These are phyloP conservation scores for Colletotrichum magnum DNA, from an alignment of 2,329 filamentous ascomycete genomes.

Conservation along the genomic window DNA sequence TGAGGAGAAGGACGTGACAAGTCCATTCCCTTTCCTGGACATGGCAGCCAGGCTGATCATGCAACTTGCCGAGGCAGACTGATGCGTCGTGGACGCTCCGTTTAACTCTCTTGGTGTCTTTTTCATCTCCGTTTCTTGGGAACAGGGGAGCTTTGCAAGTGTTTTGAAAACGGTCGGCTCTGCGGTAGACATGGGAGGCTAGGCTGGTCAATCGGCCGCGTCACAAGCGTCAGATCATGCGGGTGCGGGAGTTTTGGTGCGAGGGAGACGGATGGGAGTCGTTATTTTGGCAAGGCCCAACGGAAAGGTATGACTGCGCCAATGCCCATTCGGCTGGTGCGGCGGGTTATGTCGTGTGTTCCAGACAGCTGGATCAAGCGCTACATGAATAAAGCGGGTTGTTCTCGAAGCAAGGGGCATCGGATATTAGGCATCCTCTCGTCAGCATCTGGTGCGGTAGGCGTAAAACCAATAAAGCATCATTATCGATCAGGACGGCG, in stretches of 20 bases:
- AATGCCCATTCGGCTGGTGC: constrained; percentile 10
- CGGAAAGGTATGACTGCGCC: constrained; percentile 7
- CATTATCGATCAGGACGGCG: constrained; percentile 16
- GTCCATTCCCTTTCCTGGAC: constrained; percentile 95
- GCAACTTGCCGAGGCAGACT: constrained; percentile 88
- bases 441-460: constrained; percentile 18
- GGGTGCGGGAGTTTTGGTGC: constrained; percentile 35
- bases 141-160: constrained; percentile 16
- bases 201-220: constrained; percentile 20
- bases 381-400: constrained; percentile 10
- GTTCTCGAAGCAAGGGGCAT: constrained; percentile 21
- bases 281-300: constrained; percentile 15
- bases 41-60: constrained; percentile 93
- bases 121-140: constrained; percentile 24
- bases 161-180: constrained; percentile 33
- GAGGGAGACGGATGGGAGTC: constrained; percentile 21
- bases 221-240: constrained; percentile 32
- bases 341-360: constrained; percentile 7
- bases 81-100: constrained; percentile 41
- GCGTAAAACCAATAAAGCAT: constrained; percentile 24
- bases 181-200: constrained; percentile 24
- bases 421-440: constrained; percentile 20
- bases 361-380: constrained; percentile 17
- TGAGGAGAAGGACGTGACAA: constrained; percentile 95
- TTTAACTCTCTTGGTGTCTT: constrained; percentile 11